Evolutionary conservation across 352 stramenopile species (phyloP), one percentile per base, ranked within the genome.

Genomic region (Phytophthora crassamura): DNA sequence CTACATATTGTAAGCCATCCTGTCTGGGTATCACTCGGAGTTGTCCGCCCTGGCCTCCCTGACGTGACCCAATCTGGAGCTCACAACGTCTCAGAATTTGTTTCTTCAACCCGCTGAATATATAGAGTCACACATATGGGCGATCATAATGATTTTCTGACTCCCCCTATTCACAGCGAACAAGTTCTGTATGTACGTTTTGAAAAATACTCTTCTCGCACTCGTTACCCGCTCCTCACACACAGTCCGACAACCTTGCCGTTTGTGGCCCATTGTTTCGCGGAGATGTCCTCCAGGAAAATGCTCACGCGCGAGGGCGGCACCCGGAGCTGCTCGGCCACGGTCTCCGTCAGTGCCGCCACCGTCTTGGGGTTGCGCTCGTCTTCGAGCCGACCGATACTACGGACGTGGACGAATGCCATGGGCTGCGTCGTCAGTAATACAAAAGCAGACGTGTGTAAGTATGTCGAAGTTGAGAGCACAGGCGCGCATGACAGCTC

Each of bases 281-380:
- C 55, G 20, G 50, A 52, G 32, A 84, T 73, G 43, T 78, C 68
- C 42, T 71, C 58, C n/a, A 79, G 43, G 61, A 67, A 74, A 38
- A 84, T 49, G 52, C 67, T 78, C 28, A 80, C 58, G 38, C 70
- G 70, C 20, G 30, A n/a, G 6, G 62, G 33, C 8, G 64, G 54
- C 49, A 83, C 41, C 11, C 46, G 33, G 39, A 80, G 55, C 30
- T 56, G n/a, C 33, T 71, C 53, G 11, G 50, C n/a, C 22, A 83
- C 55, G 7, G 58, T 58, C 15, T 67, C 62, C 34, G 59, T 63
- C 33, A 71, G 43, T 14, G 49, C 40, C 22, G 58, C 32, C n/a
- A 59, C 59, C 1, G 59, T 77, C 50, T 59, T 74, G 4, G 60
- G 40, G 35, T 74, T 80, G 30, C 45, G 54, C 47, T 77, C 59